Percentiles rank a stretch among this genome's conserved stretches.
Conservation (phyloP, 495 filamentous ascomycete species). For the Penicilliopsis zonata region DNA sequence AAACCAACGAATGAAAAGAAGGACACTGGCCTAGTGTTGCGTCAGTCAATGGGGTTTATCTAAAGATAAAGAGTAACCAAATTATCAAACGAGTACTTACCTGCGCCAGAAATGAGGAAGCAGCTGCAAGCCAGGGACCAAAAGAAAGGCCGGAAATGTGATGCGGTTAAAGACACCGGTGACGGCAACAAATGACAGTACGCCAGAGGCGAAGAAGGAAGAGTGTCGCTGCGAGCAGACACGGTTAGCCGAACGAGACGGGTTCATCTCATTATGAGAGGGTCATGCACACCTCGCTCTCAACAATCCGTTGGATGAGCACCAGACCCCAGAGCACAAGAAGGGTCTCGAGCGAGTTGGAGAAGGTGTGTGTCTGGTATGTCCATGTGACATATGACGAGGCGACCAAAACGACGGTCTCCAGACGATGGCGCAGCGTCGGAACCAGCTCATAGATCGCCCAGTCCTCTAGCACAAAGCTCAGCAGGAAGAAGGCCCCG, state of each 20-base stretch:
- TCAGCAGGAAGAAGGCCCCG: constrained; percentile 79
- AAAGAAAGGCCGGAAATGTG: constrained; percentile 85
- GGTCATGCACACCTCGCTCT: constrained; percentile 48
- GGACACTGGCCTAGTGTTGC: constrained; percentile 54
- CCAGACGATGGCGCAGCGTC: constrained; percentile 55
- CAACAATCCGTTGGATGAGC: constrained; percentile 71
- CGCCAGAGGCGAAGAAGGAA: constrained; percentile 58
- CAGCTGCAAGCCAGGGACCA: constrained; percentile 69
- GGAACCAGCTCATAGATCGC: constrained; percentile 82
- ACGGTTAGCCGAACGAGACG: constrained; percentile 7
- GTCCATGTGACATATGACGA: constrained; percentile 99
- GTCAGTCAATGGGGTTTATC: constrained; percentile 6
- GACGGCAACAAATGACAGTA: constrained; percentile 69
- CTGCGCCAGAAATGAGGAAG: constrained; percentile 74
- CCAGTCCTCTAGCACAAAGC: constrained; percentile 96
- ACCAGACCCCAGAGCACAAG: constrained; percentile 86
- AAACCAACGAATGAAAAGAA: constrained; percentile 48
- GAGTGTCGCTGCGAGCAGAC: constrained; percentile 46
- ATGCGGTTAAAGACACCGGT: constrained; percentile 91
- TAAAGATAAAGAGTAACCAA: background rate
- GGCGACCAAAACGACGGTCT: constrained; percentile 68
- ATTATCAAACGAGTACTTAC: constrained; percentile 32
- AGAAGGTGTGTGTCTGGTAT: constrained; percentile 97
- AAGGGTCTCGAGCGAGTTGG: constrained; percentile 91
- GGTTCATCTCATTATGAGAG: constrained; percentile 1